phyloP scores from a whole-genome alignment of 2,329 filamentous ascomycete species.

The Colletotrichum caudatum region DNA sequence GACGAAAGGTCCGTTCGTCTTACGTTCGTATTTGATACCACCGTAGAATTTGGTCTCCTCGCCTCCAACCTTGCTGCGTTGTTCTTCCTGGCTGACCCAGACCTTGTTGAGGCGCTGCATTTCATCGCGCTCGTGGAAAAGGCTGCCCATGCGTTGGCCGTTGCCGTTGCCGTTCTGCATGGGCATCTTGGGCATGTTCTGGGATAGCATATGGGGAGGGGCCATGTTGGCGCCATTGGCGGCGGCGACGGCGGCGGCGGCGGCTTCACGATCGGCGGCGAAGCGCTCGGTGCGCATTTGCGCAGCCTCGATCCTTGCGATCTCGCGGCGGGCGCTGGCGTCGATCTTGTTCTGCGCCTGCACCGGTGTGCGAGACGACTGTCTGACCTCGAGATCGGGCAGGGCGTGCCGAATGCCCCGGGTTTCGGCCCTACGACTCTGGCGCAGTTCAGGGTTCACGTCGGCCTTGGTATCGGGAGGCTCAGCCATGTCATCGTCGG shows the following conservation, averaged over 20 bases:
- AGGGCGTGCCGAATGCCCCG: conserved; percentile 50
- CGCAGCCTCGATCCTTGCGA: conserved; percentile 63
- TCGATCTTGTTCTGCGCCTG: conserved; percentile 60
- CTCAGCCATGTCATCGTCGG: conserved; percentile 41
- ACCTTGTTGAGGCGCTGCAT: conserved; percentile 66
- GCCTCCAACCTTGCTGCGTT: conserved; percentile 56
- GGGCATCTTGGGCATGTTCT: conserved; percentile 33
- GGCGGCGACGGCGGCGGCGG: conserved; percentile 49
- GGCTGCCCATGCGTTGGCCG: conserved; percentile 28
- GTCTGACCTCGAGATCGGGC: conserved; percentile 53
- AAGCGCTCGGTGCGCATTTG: conserved; percentile 65
- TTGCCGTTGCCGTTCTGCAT: conserved; percentile 19
- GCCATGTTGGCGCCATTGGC: conserved; percentile 44
- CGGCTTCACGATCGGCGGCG: conserved; percentile 56
- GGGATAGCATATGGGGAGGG: conserved; percentile 12
- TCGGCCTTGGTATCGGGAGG: conserved; percentile 36
- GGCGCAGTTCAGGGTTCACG: conserved; percentile 55
- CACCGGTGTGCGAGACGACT: conserved; percentile 51
- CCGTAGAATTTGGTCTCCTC: conserved; percentile 69
- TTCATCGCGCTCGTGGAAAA: conserved; percentile 61
- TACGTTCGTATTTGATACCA: conserved; percentile 73
- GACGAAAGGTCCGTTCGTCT: conserved; percentile 69
- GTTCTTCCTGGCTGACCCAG: conserved; percentile 66
- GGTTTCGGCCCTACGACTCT: conserved; percentile 56
- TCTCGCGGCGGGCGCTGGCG: conserved; percentile 63